Percentiles rank a stretch among this genome's conserved stretches.
phyloP scores from a whole-genome alignment of 1,284 basidiomycete genomes.

The Cutaneotrichosporon sp. region DNA sequence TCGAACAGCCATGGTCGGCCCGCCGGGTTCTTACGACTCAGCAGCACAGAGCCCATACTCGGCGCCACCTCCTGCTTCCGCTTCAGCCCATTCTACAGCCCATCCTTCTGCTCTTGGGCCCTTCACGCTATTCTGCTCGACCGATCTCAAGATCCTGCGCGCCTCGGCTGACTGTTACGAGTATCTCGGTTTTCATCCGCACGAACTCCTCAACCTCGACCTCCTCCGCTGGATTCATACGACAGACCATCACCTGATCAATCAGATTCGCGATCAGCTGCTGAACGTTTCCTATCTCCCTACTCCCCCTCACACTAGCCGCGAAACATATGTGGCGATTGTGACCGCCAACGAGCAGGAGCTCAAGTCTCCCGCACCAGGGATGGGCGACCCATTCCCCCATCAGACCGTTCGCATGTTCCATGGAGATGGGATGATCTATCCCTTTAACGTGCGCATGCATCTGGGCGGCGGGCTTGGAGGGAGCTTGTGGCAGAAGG shows the following conservation, averaged over 20 bases:
- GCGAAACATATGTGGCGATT: constrained; percentile 38
- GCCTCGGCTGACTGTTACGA: constrained; percentile 32
- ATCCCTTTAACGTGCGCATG: constrained; percentile 43
- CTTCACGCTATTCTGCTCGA: constrained; percentile 46
- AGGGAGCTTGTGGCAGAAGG: constrained; percentile 39
- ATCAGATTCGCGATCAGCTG: constrained; percentile 35
- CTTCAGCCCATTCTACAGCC: constrained; percentile 4
- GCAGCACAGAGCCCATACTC: constrained; percentile 2
- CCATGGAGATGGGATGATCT: constrained; percentile 34
- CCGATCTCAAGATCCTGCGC: constrained; percentile 44
- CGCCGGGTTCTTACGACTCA: constrained; percentile 6
- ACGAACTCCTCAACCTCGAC: constrained; percentile 44
- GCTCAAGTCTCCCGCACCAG: constrained; percentile 43
- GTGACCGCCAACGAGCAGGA: constrained; percentile 36
- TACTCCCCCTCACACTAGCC: constrained; percentile 24
- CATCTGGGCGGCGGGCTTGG: constrained; percentile 49
- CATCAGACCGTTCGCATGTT: constrained; percentile 44
- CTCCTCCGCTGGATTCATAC: constrained; percentile 45
- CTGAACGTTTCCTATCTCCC: constrained; percentile 32
- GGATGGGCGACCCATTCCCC: constrained; percentile 49
- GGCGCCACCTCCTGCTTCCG: neutral
- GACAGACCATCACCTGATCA: constrained; percentile 36
- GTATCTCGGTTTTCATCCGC: constrained; percentile 43
- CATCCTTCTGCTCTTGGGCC: neutral
- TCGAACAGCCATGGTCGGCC: neutral